phyloP scores from a whole-genome alignment of 345 rosid genomes.

The Cardiospermum halicacabum region DNA sequence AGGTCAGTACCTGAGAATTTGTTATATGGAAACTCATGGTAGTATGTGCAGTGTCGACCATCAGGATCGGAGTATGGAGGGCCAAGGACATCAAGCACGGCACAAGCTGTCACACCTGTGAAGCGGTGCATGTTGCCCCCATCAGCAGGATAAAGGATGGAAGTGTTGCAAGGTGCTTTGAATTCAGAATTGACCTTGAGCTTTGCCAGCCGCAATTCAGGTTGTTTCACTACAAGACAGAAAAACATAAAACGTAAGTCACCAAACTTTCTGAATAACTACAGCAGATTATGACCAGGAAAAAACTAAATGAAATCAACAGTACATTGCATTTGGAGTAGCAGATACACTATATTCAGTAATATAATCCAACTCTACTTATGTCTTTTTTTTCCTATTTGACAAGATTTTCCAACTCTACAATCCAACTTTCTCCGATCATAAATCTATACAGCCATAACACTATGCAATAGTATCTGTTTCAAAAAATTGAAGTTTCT shows the following conservation, averaged over 20 bases:
- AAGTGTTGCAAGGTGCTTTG: slow-evolving; percentile 68
- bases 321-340: not conserved
- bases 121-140: slow-evolving; percentile 98
- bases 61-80: slow-evolving; percentile 80
- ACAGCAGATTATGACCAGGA: not conserved
- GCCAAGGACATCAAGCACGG: slow-evolving; percentile 84
- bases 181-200: slow-evolving; percentile 61
- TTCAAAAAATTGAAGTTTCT: not conserved
- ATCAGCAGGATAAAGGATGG: slow-evolving; percentile 81
- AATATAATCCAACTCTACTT: too few relatives aligned
- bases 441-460: not conserved
- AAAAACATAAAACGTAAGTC: slow-evolving; percentile 1
- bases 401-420: not conserved
- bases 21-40: slow-evolving; percentile 47
- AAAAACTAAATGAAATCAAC: not conserved
- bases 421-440: not conserved
- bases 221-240: slow-evolving; percentile 36
- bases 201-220: slow-evolving; percentile 60
- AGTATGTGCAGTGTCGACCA: slow-evolving; percentile 79
- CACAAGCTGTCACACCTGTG: slow-evolving; percentile 80
- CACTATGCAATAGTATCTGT: not conserved
- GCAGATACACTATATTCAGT: not conserved
- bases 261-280: not conserved
- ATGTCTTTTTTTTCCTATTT: not conserved
- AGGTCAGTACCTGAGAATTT: slow-evolving; percentile 45